Evolutionary conservation across 192 early-diverging fungal genomes (phyloP).

Genomic region (Martensiomyces pterosporus): DNA sequence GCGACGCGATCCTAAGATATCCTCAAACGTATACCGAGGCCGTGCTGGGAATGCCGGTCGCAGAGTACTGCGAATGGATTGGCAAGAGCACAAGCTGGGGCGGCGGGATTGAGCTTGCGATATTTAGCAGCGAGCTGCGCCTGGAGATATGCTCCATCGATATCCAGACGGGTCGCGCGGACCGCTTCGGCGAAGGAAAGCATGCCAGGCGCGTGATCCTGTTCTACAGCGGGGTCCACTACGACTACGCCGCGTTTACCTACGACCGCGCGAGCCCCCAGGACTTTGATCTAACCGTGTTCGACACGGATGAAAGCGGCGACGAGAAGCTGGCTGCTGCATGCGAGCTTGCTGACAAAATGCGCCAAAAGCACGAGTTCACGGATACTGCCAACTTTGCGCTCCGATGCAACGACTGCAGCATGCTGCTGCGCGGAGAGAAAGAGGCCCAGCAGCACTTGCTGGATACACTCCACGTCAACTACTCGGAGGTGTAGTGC

Average conservation of each 20-base stretch:
- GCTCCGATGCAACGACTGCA: constrained; percentile 9
- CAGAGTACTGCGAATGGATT: constrained; percentile 61
- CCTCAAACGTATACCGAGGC: constrained; percentile 52
- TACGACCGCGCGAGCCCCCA: constrained; percentile 20
- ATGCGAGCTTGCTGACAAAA: constrained; percentile 16
- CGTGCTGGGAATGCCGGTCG: constrained; percentile 46
- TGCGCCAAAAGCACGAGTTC: constrained; percentile 6
- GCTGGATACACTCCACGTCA: constrained; percentile 2
- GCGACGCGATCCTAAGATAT: constrained; percentile 37
- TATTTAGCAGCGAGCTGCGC: constrained; percentile 50
- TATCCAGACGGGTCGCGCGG: constrained; percentile 49
- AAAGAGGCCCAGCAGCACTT: constrained; percentile 10
- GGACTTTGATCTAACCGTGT: constrained; percentile 63
- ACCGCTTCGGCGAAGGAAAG: constrained; percentile 59
- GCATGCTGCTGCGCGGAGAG: constrained; percentile 7
- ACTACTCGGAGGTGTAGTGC: constrained; percentile 4
- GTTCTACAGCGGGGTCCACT: constrained; percentile 64
- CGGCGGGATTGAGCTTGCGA: constrained; percentile 53
- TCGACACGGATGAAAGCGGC: constrained; percentile 26
- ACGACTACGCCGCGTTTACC: constrained; percentile 62
- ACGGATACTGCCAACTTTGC: constrained; percentile 5
- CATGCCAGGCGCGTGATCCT: constrained; percentile 45
- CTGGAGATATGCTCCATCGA: constrained; percentile 65
- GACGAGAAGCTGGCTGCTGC: constrained; percentile 14
- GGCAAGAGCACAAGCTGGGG: constrained; percentile 57